These are phyloP conservation scores for Malbranchea zuffiana DNA, from an alignment of 2,329 filamentous ascomycete species.

Conservation along the genomic window DNA sequence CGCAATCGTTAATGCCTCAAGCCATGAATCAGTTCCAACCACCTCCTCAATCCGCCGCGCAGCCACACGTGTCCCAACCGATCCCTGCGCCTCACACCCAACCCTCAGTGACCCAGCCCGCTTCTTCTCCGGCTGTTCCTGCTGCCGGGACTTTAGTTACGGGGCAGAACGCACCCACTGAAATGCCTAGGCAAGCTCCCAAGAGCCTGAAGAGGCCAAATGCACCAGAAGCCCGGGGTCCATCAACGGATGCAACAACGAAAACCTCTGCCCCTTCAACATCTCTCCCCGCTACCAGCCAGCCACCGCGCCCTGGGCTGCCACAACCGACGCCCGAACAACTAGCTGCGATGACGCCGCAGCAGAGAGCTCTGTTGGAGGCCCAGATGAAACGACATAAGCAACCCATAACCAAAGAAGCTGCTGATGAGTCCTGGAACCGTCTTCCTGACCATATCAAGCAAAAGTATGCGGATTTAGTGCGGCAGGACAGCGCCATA, in stretches of 20 bases:
- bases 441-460: conserved; percentile 30
- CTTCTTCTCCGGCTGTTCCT: conserved; percentile 2
- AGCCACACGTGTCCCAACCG: conserved; percentile 17
- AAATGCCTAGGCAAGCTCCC: conserved; percentile 24
- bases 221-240: conserved; percentile 38
- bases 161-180: conserved; percentile 16
- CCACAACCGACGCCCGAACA: conserved; percentile 26
- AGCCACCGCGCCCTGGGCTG: conserved; percentile 17
- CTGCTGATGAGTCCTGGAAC: conserved; percentile 30
- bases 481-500: conserved; percentile 22
- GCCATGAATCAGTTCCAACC: conserved; percentile 20
- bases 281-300: conserved; percentile 16
- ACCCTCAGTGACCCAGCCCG: background rate
- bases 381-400: conserved; percentile 28
- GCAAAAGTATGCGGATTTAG: conserved; percentile 31
- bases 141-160: conserved; percentile 1
- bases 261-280: conserved; percentile 18
- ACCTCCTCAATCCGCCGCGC: conserved; percentile 16
- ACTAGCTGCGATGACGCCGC: conserved; percentile 30
- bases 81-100: conserved; percentile 19
- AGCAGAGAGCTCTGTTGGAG: conserved; percentile 33
- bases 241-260: conserved; percentile 28
- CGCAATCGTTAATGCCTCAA: conserved; percentile 19
- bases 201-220: conserved; percentile 34
- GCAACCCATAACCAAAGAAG: conserved; percentile 24